Evolutionary conservation across 768 basidiomycete species (phyloP).

Genomic region (Cystofilobasidium macerans): DNA sequence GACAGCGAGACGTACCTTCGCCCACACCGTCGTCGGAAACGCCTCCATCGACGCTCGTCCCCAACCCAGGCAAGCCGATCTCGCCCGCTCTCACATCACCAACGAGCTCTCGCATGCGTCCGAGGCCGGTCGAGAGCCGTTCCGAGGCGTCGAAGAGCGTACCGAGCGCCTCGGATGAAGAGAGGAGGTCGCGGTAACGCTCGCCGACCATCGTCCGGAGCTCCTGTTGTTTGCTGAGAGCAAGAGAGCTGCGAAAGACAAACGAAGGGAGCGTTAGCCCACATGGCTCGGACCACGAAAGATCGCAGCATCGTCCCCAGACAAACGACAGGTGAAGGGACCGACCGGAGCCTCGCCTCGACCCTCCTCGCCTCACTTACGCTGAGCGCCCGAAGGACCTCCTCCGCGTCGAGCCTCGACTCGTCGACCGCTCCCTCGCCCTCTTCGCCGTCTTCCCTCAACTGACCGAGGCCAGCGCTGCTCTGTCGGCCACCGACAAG

Average conservation of each 20-base stretch:
- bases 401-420: conserved; percentile 15
- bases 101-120: conserved; percentile 17
- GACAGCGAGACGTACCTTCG: conserved; percentile 5
- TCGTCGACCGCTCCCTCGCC: background rate
- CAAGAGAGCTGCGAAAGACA: background rate
- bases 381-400: conserved; percentile 15
- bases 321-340: background rate
- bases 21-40: conserved; percentile 11
- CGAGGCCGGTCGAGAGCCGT: conserved; percentile 17
- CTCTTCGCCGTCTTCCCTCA: background rate
- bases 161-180: conserved; percentile 21
- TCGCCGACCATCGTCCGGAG: conserved; percentile 25
- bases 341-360: conserved; percentile 19
- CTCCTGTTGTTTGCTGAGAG: conserved; percentile 21
- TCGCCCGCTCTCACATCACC: conserved; percentile 7
- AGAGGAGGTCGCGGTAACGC: conserved; percentile 25
- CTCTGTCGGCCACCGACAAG: background rate
- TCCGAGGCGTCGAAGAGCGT: conserved; percentile 22
- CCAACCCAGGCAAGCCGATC: background rate
- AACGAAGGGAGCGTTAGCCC: background rate
- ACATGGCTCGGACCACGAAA: no score
- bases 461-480: background rate
- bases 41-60: conserved; percentile 10
- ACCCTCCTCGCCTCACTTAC: conserved; percentile 23
- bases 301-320: no score